Conservation (phyloP, 306 rosid genomes). For the Abrus precatorius region DNA sequence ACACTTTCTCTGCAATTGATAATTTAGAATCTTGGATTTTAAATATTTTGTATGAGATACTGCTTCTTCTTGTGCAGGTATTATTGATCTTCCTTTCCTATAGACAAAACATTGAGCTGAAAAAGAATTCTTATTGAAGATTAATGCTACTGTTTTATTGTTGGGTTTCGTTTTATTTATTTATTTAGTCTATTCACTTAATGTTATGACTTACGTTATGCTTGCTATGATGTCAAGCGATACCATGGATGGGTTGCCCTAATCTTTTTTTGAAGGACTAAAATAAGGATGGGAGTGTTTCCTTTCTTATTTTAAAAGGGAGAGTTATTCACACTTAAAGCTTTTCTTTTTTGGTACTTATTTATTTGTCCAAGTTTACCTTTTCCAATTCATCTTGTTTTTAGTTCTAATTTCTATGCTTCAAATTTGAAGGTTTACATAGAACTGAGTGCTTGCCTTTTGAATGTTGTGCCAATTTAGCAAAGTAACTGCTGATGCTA, state of each 20-base stretch:
- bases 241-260: conserved; percentile 13
- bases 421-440: conserved; percentile 23
- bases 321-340: conserved; percentile 1
- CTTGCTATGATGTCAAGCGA: neutral
- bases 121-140: neutral
- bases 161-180: neutral
- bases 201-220: neutral
- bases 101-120: neutral
- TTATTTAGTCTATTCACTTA: neutral
- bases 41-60: conserved; percentile 77
- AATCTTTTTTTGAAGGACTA: neutral
- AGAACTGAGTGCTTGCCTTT: conserved; percentile 19
- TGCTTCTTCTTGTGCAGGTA: conserved; percentile 93
- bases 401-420: conserved; percentile 13
- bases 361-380: neutral
- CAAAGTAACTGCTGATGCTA: conserved; percentile 19
- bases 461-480: conserved; percentile 6
- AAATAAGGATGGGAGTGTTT: neutral
- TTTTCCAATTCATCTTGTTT: conserved; percentile 14
- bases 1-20: conserved; percentile 65
- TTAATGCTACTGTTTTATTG: conserved; percentile 9
- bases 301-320: neutral
- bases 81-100: conserved; percentile 18
- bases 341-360: neutral
- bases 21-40: conserved; percentile 84